Percentiles rank a stretch among this genome's conserved stretches.
Evolutionary conservation across 2,329 filamentous ascomycete genomes (phyloP).

Genomic region (Raffaelea ambrosiae): DNA sequence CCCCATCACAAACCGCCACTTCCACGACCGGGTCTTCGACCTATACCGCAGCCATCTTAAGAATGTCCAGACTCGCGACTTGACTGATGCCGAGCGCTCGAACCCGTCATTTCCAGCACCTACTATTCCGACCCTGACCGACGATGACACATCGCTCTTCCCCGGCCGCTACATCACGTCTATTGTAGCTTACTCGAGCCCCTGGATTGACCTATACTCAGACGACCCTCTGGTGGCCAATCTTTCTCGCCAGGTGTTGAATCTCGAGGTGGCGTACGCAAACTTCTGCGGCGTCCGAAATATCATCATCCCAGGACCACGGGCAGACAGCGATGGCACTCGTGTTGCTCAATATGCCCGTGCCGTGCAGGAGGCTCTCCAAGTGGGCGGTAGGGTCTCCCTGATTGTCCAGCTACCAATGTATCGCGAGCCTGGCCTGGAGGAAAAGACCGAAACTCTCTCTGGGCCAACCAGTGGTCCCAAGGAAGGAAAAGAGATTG

Average conservation of each 20-base stretch:
- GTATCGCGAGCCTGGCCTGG: slow-evolving; percentile 60
- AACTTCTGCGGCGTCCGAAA: slow-evolving; percentile 88
- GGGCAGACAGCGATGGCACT: slow-evolving; percentile 38
- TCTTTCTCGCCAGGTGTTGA: slow-evolving; percentile 81
- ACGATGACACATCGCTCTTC: slow-evolving; percentile 68
- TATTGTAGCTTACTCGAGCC: slow-evolving; percentile 70
- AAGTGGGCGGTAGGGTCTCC: slow-evolving; percentile 66
- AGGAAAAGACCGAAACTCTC: slow-evolving; percentile 44
- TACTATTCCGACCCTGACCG: slow-evolving; percentile 60
- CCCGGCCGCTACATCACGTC: slow-evolving; percentile 63
- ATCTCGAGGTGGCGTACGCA: slow-evolving; percentile 87
- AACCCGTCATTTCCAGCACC: slow-evolving; percentile 44
- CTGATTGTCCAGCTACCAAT: slow-evolving; percentile 78
- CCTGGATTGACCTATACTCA: slow-evolving; percentile 88
- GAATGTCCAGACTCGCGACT: slow-evolving; percentile 23
- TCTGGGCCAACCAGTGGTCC: slow-evolving; percentile 28
- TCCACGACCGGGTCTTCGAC: slow-evolving; percentile 58
- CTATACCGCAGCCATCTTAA: slow-evolving; percentile 51
- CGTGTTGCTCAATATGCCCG: slow-evolving; percentile 71
- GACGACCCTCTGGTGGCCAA: slow-evolving; percentile 73
- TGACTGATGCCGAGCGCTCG: slow-evolving; percentile 27
- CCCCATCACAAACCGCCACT: slow-evolving; percentile 67
- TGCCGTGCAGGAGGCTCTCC: slow-evolving; percentile 71
- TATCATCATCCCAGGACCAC: slow-evolving; percentile 73
- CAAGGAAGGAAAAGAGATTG: slow-evolving; percentile 38